Evolutionary conservation across 2,329 filamentous ascomycete species (phyloP).

Genomic region (Fusarium palustre): DNA sequence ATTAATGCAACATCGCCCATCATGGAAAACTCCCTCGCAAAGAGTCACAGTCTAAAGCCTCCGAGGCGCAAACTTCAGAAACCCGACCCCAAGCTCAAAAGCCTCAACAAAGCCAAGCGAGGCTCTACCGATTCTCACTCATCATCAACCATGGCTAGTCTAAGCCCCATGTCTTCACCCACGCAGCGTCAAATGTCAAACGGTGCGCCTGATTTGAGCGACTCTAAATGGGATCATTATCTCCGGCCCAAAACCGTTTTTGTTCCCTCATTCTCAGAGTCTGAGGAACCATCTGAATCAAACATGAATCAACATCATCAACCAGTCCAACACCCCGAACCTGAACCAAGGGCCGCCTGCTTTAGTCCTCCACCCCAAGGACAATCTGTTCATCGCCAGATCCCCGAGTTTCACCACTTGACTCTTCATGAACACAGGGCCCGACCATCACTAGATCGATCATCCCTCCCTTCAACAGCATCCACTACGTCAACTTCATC

Average conservation of each 20-base stretch:
- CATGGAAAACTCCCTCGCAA: constrained; percentile 26
- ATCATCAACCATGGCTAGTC: constrained; percentile 35
- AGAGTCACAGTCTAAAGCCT: constrained; percentile 44
- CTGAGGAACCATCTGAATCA: constrained; percentile 25
- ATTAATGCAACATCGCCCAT: constrained; percentile 26
- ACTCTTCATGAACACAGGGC: constrained; percentile 34
- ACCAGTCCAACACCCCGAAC: constrained; percentile 5
- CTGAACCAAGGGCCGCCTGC: constrained; percentile 29
- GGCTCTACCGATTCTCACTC: constrained; percentile 43
- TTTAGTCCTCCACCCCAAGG: constrained; percentile 25
- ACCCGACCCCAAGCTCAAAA: constrained; percentile 47
- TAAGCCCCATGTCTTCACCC: constrained; percentile 34
- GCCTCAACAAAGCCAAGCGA: constrained; percentile 41
- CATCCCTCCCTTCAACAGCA: constrained; percentile 50
- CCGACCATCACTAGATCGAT: constrained; percentile 45
- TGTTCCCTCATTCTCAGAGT: constrained; percentile 33
- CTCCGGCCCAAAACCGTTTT: constrained; percentile 43
- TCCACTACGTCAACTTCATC: constrained; percentile 50
- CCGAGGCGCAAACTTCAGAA: constrained; percentile 49
- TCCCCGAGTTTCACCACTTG: constrained; percentile 47
- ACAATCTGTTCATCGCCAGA: constrained; percentile 36
- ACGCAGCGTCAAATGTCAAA: constrained; percentile 37
- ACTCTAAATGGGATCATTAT: constrained; percentile 48
- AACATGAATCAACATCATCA: constrained; percentile 12
- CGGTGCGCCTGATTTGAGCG: constrained; percentile 46